phyloP scores from a whole-genome alignment of 2,329 filamentous ascomycete species.

The Paradendryphiella salina region DNA sequence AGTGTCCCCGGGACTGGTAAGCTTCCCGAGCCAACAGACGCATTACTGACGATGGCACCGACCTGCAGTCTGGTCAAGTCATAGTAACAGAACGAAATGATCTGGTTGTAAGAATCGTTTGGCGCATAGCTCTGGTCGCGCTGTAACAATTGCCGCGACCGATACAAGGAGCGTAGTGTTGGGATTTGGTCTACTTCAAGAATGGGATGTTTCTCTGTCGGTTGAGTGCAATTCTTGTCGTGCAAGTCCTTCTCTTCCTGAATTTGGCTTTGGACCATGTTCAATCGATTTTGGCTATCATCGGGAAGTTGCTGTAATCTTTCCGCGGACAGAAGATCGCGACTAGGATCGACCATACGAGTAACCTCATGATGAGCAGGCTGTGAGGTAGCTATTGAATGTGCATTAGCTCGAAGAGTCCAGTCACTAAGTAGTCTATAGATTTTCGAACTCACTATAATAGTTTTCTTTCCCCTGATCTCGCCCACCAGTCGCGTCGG shows the following conservation, averaged over 20 bases:
- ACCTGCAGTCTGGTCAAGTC: constrained; percentile 41
- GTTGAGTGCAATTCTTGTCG: constrained; percentile 7
- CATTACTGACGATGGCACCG: constrained; percentile 43
- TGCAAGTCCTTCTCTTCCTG: constrained; percentile 17
- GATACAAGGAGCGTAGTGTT: constrained; percentile 35
- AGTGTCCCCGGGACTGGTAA: constrained; percentile 21
- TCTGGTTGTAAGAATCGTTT: constrained; percentile 36
- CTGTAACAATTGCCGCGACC: constrained; percentile 28
- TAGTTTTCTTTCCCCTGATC: background rate
- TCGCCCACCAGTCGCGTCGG: constrained; percentile 12
- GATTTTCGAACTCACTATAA: background rate
- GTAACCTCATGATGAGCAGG: background rate
- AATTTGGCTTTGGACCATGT: constrained; percentile 16
- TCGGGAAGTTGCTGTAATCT: constrained; percentile 34
- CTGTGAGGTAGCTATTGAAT: background rate
- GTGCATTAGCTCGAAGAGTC: background rate
- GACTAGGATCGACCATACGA: background rate
- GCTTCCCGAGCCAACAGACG: constrained; percentile 21
- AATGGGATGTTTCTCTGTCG: constrained; percentile 5
- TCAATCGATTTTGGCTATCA: constrained; percentile 25
- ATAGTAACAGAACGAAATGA: constrained; percentile 37
- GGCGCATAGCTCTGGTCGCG: constrained; percentile 35
- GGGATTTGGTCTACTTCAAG: constrained; percentile 29
- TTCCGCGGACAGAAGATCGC: constrained; percentile 25
- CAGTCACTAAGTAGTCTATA: too few species aligned